These are phyloP conservation scores for Ganoderma multipileum DNA, from an alignment of 1,284 basidiomycete genomes.

Conservation along the genomic window DNA sequence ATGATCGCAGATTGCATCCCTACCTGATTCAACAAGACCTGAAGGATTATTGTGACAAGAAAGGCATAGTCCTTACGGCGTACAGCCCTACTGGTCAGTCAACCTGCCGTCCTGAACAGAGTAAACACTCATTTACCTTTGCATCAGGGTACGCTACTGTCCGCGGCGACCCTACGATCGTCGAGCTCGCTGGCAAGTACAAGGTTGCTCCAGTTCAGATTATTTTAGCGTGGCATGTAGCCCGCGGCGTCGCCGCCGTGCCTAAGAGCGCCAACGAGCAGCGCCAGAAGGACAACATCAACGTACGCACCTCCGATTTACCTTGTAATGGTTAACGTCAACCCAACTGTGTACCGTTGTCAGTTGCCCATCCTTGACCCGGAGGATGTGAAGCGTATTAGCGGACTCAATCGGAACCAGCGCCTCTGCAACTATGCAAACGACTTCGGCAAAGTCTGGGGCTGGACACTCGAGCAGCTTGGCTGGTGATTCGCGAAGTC, in stretches of 20 bases:
- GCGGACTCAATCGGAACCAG: conserved; percentile 61
- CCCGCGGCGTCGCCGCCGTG: conserved; percentile 46
- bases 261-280: conserved; percentile 50
- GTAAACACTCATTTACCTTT: neutral
- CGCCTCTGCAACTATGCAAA: conserved; percentile 38
- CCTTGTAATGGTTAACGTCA: neutral
- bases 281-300: conserved; percentile 52
- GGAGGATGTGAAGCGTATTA: conserved; percentile 54
- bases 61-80: conserved; percentile 68
- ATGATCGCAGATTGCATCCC: conserved; percentile 50
- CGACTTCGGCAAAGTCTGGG: conserved; percentile 48
- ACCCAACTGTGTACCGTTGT: conserved; percentile 4
- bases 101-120: neutral
- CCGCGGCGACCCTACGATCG: conserved; percentile 47
- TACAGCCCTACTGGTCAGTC: conserved; percentile 68
- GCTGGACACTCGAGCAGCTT: conserved; percentile 57
- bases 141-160: conserved; percentile 47
- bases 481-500: conserved; percentile 53
- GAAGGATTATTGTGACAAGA: conserved; percentile 60
- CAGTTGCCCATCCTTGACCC: conserved; percentile 53
- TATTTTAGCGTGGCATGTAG: conserved; percentile 53
- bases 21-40: conserved; percentile 62
- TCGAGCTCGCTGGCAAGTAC: conserved; percentile 51
- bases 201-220: conserved; percentile 49
- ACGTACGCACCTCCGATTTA: conserved; percentile 37